A percentile compares a stretch with the other conserved stretches of the same genome.
phyloP scores from a whole-genome alignment of 805 yeast genomes.

The Teunomyces barrocoloradensis region DNA sequence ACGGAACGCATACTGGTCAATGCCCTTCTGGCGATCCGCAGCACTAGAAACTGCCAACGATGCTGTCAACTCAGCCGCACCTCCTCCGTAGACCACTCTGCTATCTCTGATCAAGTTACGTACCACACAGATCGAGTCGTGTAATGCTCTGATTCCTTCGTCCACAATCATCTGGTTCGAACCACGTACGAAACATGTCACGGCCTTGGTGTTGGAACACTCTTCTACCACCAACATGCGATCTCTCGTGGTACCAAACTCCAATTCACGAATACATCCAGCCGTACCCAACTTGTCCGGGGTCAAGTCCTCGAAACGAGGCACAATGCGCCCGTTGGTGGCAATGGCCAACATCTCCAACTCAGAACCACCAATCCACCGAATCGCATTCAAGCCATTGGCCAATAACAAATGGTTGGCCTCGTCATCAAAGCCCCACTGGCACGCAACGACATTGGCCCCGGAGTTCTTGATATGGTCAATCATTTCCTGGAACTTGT shows the following conservation, averaged over 20 bases:
- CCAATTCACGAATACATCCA: conserved; percentile 79
- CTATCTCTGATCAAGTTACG: conserved; percentile 90
- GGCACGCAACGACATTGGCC: conserved; percentile 95
- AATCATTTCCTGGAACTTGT: conserved; percentile 89
- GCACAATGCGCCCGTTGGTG: conserved; percentile 95
- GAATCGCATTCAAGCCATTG: conserved; percentile 88
- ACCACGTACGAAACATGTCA: conserved; percentile 91
- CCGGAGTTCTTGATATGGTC: conserved; percentile 81
- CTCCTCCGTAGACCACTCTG: conserved; percentile 98
- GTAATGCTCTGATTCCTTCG: conserved; percentile 94
- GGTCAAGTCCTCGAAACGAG: conserved; percentile 90
- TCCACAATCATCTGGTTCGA: conserved; percentile 97
- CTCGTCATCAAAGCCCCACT: conserved; percentile 99
- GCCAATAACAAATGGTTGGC: conserved; percentile 90
- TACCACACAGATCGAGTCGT: conserved; percentile 95
- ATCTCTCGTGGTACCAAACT: conserved; percentile 95
- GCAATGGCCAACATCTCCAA: conserved; percentile 95
- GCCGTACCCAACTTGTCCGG: conserved; percentile 84
- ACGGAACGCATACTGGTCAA: conserved; percentile 96
- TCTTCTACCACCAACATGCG: conserved; percentile 94
- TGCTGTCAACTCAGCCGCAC: conserved; percentile 95
- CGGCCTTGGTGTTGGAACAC: conserved; percentile 81
- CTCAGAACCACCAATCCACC: conserved; percentile 99
- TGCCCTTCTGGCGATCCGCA: conserved; percentile 91
- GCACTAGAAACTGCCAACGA: conserved; percentile 87